These are phyloP conservation scores for Hibiscus syriacus DNA, from an alignment of 345 rosid species.

Conservation along the genomic window DNA sequence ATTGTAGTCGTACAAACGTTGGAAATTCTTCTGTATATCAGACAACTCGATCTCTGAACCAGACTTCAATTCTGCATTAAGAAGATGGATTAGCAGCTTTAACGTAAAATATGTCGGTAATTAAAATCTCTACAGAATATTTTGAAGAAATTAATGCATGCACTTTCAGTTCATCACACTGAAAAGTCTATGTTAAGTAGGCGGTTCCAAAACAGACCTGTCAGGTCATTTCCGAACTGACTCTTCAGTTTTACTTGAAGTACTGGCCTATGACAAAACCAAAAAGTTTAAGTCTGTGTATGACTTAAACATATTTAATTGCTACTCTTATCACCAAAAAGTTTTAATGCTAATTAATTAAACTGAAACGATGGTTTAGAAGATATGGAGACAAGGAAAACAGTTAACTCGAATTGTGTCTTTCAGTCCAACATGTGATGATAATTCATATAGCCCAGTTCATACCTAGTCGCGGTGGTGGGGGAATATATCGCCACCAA, in stretches of 20 bases:
- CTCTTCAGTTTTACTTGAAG: too few relatives aligned
- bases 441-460: neutral
- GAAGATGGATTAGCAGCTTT: neutral
- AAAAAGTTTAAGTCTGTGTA: too few relatives aligned
- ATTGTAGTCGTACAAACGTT: constrained; percentile 59
- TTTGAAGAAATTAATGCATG: neutral
- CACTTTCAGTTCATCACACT: neutral
- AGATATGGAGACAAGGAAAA: neutral
- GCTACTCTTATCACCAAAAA: too few relatives aligned
- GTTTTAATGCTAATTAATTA: too few relatives aligned
- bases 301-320: too few relatives aligned
- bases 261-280: neutral
- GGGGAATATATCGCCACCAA: constrained; percentile 29
- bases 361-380: too few relatives aligned
- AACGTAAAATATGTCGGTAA: neutral
- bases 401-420: neutral
- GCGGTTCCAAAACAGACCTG: neutral
- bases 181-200: neutral
- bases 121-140: neutral
- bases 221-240: neutral
- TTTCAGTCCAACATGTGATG: neutral
- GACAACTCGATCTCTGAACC: constrained; percentile 48
- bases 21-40: constrained; percentile 55
- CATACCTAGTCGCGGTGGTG: constrained; percentile 55
- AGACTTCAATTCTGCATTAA: constrained; percentile 49